Percentiles rank a stretch among this genome's conserved stretches.
phyloP scores from a whole-genome alignment of 2,329 filamentous ascomycete genomes.

The Penicillium expansum region DNA sequence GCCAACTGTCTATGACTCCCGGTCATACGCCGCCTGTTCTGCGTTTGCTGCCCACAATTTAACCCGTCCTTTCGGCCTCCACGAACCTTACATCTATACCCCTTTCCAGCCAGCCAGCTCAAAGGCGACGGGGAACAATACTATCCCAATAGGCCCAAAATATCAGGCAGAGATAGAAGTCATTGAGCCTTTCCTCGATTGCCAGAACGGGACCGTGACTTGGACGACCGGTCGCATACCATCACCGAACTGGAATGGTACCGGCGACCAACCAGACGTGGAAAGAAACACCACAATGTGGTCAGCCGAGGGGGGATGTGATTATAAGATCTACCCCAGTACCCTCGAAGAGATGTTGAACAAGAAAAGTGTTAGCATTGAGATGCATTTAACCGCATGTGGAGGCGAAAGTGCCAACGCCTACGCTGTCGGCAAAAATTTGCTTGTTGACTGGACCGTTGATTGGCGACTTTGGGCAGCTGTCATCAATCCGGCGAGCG shows the following conservation, averaged over 20 bases:
- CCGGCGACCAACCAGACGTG: background rate
- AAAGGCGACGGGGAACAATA: background rate
- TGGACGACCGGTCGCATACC: background rate
- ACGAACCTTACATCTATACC: background rate
- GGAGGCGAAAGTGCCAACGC: background rate
- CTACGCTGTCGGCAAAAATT: background rate
- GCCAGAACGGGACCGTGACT: background rate
- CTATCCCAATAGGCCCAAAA: background rate
- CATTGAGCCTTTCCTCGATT: background rate
- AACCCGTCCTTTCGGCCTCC: background rate
- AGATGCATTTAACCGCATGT: background rate
- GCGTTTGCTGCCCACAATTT: background rate
- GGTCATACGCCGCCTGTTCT: background rate
- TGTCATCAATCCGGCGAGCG: background rate
- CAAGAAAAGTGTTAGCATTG: background rate
- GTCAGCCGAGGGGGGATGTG: background rate
- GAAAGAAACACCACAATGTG: background rate
- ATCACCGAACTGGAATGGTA: background rate
- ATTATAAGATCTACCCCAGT: background rate
- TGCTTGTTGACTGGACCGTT: background rate
- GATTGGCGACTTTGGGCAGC: conserved; percentile 2
- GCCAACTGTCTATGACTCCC: background rate
- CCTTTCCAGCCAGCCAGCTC: background rate
- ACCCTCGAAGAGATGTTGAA: background rate
- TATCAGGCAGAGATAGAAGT: background rate